A percentile compares a stretch with the other conserved stretches of the same genome.
Conservation (phyloP, 257 asterid genomes). For the Parsonsia alboflavescens region DNA sequence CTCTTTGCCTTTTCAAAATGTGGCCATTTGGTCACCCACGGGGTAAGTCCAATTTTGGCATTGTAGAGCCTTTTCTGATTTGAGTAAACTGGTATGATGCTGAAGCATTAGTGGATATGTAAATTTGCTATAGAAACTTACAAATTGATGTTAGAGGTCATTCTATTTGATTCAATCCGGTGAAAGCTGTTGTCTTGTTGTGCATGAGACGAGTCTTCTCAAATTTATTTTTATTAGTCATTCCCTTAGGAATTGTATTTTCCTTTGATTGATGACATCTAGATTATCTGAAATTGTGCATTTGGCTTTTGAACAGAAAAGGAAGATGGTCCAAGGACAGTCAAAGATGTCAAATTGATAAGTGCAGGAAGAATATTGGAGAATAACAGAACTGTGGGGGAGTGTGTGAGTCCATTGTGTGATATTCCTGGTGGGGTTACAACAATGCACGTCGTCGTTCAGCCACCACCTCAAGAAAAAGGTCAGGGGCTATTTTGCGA, state of each 20-base stretch:
- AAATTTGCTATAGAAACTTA: not conserved
- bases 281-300: not conserved
- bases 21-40: too few relatives aligned
- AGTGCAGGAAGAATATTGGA: slow-evolving; percentile 84
- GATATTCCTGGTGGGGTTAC: slow-evolving; percentile 76
- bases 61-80: not conserved
- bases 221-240: not conserved
- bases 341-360: slow-evolving; percentile 75
- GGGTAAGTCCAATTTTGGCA: too few relatives aligned
- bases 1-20: too few relatives aligned
- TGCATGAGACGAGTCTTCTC: not conserved
- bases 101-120: not conserved
- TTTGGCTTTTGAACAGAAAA: slow-evolving; percentile 44
- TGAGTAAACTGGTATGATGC: not conserved
- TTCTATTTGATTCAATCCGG: not conserved
- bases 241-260: not conserved
- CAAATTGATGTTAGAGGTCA: not conserved
- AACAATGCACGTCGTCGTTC: slow-evolving; percentile 87
- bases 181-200: not conserved
- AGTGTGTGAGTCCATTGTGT: slow-evolving; percentile 68
- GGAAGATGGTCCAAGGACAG: slow-evolving; percentile 62
- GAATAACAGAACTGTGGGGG: slow-evolving; percentile 69
- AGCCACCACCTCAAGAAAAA: slow-evolving; percentile 55
- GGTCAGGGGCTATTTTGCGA: slow-evolving; percentile 31
- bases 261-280: not conserved